Evolutionary conservation across 1,284 basidiomycete genomes (phyloP).

Genomic region (Rhodotorula sp.): DNA sequence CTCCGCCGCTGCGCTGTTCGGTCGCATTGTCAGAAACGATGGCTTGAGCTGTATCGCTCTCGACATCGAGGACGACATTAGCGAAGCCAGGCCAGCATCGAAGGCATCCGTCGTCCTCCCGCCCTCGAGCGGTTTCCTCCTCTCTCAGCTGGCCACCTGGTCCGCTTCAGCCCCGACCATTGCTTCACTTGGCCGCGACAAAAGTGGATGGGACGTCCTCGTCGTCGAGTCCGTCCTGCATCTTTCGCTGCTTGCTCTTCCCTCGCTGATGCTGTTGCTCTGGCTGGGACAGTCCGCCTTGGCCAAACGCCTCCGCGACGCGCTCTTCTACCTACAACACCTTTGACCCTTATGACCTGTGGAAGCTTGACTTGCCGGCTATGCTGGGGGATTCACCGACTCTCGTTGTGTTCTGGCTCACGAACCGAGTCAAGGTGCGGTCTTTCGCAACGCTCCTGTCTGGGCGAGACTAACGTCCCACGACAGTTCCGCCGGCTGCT

Average conservation of each 20-base stretch:
- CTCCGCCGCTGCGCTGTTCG: background rate
- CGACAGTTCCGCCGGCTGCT: constrained; percentile 38
- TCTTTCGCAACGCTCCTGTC: too few species aligned
- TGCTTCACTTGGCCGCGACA: background rate
- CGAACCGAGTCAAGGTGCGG: constrained; percentile 42
- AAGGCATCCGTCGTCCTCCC: constrained; percentile 14
- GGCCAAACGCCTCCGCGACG: constrained; percentile 40
- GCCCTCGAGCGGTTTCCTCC: constrained; percentile 28
- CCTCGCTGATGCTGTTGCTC: background rate
- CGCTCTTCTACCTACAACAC: constrained; percentile 38
- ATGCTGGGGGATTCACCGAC: constrained; percentile 31
- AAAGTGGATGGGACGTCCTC: constrained; percentile 30
- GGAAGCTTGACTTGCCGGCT: constrained; percentile 32
- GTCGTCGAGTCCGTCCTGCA: constrained; percentile 28
- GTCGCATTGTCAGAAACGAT: constrained; percentile 13
- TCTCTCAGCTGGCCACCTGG: constrained; percentile 30
- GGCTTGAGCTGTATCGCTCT: background rate
- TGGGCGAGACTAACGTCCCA: background rate
- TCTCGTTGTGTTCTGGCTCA: constrained; percentile 41
- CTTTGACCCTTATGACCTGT: constrained; percentile 43
- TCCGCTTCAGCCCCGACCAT: constrained; percentile 2
- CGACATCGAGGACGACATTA: background rate
- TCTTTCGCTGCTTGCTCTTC: background rate
- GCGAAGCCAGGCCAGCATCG: background rate
- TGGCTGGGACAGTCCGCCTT: constrained; percentile 36